A percentile compares a stretch with the other conserved stretches of the same genome.
phyloP scores from a whole-genome alignment of 441 rosid species.

The Codiaeum variegatum region DNA sequence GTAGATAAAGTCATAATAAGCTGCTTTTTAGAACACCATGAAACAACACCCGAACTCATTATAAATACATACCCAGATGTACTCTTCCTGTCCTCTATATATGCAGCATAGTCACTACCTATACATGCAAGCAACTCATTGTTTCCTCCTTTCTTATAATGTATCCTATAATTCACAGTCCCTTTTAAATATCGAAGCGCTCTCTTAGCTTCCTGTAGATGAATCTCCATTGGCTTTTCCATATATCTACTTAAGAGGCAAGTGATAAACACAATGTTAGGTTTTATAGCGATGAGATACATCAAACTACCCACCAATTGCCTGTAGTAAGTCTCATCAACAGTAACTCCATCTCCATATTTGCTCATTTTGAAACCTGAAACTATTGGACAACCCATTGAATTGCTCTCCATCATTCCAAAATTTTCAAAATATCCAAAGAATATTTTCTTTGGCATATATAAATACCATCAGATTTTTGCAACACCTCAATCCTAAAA shows the following conservation, averaged over 20 bases:
- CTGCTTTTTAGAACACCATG: background rate
- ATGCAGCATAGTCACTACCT: background rate
- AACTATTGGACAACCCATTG: conserved; percentile 5
- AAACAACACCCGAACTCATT: background rate
- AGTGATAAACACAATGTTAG: background rate
- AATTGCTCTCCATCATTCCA: conserved; percentile 10
- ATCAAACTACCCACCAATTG: background rate
- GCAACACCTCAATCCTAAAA: conserved; percentile 2
- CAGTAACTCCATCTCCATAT: too few relatives aligned
- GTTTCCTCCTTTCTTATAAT: background rate
- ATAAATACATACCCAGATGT: background rate
- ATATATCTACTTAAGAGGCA: background rate
- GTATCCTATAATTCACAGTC: background rate
- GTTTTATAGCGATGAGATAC: conserved; percentile 3
- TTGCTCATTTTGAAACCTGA: background rate
- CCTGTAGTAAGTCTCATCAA: conserved; percentile 10
- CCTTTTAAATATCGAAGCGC: conserved; percentile 1
- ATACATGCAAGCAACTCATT: background rate
- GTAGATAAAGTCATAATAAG: too few relatives aligned
- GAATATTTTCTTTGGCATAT: conserved; percentile 13
- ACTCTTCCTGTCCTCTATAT: background rate
- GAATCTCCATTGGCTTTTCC: conserved; percentile 2
- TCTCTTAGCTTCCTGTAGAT: conserved; percentile 2
- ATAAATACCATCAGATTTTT: conserved; percentile 12
- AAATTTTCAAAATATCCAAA: background rate